phyloP scores from a whole-genome alignment of 2,329 filamentous ascomycete species.

The Dryadomyces sulphureus region DNA sequence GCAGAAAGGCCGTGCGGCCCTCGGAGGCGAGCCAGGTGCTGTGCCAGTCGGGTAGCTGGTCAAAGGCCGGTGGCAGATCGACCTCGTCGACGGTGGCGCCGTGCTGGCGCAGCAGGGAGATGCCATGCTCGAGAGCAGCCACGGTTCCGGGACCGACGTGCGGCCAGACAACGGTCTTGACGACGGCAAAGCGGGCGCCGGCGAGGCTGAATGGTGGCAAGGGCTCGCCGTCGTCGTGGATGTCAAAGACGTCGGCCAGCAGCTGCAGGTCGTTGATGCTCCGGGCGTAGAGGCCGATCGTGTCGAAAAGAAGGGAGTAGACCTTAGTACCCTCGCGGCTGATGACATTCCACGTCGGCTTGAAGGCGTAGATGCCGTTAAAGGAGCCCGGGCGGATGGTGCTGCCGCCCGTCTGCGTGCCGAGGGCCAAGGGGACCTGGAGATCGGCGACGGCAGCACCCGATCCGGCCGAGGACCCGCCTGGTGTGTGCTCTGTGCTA shows the following conservation, averaged over 20 bases:
- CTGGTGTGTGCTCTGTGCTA: conserved; percentile 37
- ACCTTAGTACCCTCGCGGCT: conserved; percentile 46
- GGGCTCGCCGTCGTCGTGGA: conserved; percentile 32
- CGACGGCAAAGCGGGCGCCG: conserved; percentile 37
- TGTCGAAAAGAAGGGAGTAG: conserved; percentile 45
- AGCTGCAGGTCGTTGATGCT: conserved; percentile 42
- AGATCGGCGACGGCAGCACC: conserved; percentile 51
- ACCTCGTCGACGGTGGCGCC: conserved; percentile 44
- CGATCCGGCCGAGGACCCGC: conserved; percentile 53
- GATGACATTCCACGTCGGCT: conserved; percentile 51
- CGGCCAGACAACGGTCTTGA: conserved; percentile 37
- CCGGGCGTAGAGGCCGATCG: conserved; percentile 44
- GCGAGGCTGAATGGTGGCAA: conserved; percentile 19
- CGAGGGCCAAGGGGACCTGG: conserved; percentile 44
- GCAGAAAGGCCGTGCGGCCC: conserved; percentile 35
- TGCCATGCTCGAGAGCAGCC: conserved; percentile 25
- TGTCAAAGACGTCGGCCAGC: conserved; percentile 34
- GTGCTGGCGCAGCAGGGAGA: conserved; percentile 22
- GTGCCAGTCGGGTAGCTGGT: conserved; percentile 35
- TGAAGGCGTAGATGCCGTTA: conserved; percentile 49
- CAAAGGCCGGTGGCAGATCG: conserved; percentile 33
- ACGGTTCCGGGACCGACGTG: conserved; percentile 25
- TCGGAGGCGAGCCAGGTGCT: conserved; percentile 33
- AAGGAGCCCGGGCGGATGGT: conserved; percentile 49
- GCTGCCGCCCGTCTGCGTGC: conserved; percentile 52